phyloP scores from a whole-genome alignment of 495 filamentous ascomycete genomes.

The Copromyces sp. region DNA sequence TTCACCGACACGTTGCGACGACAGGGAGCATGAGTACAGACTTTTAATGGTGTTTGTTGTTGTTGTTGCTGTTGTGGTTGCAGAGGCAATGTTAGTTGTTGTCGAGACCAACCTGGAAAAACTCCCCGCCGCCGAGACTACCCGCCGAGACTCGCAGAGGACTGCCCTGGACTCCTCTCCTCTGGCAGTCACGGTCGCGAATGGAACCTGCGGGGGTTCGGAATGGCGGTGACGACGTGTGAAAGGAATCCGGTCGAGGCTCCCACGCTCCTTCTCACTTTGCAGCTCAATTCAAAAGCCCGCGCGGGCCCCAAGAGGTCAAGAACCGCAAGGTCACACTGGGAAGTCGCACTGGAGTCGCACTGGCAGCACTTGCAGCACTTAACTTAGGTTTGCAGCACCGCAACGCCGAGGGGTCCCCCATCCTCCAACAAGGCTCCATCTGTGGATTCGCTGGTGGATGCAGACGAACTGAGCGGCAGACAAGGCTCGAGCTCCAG shows the following conservation, averaged over 20 bases:
- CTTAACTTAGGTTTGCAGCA: too few species aligned
- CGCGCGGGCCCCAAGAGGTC: not conserved
- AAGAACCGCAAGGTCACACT: not conserved
- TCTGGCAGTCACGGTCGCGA: conserved; percentile 10
- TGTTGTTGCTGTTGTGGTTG: not conserved
- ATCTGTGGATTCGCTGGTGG: not conserved
- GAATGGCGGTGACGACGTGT: conserved; percentile 29
- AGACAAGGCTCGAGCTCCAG: not conserved
- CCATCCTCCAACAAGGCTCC: not conserved
- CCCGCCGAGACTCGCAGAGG: not conserved
- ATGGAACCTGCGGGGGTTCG: conserved; percentile 1
- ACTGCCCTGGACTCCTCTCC: not conserved
- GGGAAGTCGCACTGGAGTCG: not conserved
- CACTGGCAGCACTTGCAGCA: not conserved
- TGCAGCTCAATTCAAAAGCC: not conserved
- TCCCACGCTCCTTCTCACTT: conserved; percentile 1
- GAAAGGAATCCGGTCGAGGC: conserved; percentile 7
- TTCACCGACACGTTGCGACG: not conserved
- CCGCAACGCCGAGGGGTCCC: not conserved
- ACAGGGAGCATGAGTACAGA: not conserved
- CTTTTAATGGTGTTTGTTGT: not conserved
- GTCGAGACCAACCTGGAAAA: not conserved
- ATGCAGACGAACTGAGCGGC: not conserved
- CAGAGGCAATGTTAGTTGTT: not conserved
- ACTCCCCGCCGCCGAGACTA: not conserved